Conservation (phyloP, 768 basidiomycete genomes). For the Suillus lakei region DNA sequence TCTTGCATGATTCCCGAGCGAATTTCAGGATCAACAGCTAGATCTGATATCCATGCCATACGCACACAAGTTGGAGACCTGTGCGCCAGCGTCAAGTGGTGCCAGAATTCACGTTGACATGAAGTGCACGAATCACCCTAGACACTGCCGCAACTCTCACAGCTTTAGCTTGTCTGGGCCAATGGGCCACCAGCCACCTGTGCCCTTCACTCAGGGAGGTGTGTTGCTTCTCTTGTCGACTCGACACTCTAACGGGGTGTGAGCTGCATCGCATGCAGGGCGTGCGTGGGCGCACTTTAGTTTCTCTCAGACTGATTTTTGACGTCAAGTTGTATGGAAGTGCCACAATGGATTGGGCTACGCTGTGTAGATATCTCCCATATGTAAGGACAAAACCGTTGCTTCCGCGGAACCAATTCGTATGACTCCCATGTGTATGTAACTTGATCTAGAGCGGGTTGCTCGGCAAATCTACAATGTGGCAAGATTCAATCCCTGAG, state of each 20-base stretch:
- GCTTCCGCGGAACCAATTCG: no score
- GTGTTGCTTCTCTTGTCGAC: no score
- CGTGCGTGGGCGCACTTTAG: not conserved
- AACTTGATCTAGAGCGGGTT: conserved; percentile 17
- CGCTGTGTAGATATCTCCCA: not conserved
- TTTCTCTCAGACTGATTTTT: not conserved
- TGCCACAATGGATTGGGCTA: not conserved
- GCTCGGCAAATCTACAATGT: conserved; percentile 7
- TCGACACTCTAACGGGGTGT: no score
- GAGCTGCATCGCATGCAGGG: not conserved
- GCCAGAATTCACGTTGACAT: conserved; percentile 62
- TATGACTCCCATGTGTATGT: no score
- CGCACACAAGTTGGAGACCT: no score
- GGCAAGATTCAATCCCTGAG: conserved; percentile 32
- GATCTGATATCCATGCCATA: no score
- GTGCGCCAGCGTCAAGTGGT: conserved; percentile 7
- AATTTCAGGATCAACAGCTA: no score
- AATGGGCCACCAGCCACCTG: conserved; percentile 30
- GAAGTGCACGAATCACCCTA: no score
- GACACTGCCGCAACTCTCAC: no score
- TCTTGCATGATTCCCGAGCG: no score
- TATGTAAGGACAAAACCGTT: no score
- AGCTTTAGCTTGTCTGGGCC: no score
- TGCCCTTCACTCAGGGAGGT: not conserved
- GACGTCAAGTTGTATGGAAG: not conserved